Evolutionary conservation across 805 yeast species (phyloP).

Genomic region (Ogataea pini): DNA sequence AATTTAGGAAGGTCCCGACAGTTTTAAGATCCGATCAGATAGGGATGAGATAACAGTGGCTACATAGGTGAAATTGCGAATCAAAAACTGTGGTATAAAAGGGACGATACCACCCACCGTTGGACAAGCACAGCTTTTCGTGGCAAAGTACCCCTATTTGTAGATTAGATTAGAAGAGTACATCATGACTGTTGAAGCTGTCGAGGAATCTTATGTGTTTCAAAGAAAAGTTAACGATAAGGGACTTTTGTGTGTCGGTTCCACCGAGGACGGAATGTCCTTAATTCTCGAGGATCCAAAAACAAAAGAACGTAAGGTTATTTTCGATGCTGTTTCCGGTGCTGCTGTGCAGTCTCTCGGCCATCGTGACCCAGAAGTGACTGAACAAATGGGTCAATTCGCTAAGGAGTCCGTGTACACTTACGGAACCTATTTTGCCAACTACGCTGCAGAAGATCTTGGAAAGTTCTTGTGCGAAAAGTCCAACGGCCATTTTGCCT

Average conservation of each 20-base stretch:
- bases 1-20: conserved; percentile 3
- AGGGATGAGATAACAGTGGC: conserved; percentile 3
- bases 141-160: too few relatives aligned
- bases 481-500: conserved; percentile 39
- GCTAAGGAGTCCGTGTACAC: conserved; percentile 40
- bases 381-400: conserved; percentile 40
- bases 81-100: neutral
- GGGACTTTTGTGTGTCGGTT: conserved; percentile 42
- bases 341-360: conserved; percentile 51
- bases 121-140: too few relatives aligned
- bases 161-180: too few relatives aligned
- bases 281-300: conserved; percentile 43
- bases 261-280: conserved; percentile 45
- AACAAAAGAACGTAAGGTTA: conserved; percentile 37
- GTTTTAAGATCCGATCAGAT: neutral
- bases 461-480: conserved; percentile 44
- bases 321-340: conserved; percentile 47
- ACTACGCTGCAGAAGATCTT: conserved; percentile 43
- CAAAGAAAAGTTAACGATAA: conserved; percentile 42
- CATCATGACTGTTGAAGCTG: conserved; percentile 29
- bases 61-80: neutral
- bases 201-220: conserved; percentile 40
- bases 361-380: conserved; percentile 41
- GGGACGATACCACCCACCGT: too few relatives aligned
- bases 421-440: conserved; percentile 35